Evolutionary conservation across 495 filamentous ascomycete species (phyloP), one percentile per base, ranked within the genome.

Genomic region (Patellaria atrata): DNA sequence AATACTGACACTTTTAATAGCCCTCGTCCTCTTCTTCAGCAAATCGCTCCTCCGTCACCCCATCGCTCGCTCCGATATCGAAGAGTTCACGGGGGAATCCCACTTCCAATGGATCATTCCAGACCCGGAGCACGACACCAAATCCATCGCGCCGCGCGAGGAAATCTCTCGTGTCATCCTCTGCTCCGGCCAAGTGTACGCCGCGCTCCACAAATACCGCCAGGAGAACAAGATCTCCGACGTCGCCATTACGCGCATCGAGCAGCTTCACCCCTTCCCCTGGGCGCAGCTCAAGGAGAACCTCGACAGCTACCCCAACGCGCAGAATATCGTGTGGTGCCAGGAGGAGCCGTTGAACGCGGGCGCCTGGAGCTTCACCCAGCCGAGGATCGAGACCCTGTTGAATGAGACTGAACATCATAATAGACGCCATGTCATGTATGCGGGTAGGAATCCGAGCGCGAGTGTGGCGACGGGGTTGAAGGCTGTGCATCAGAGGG

Each of bases 321-420:
- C 89, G 53, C 78, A 92, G 67, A 81, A 84, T 42, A 87, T 97
- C 40, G 82, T 96, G 38, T 97, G 84, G 83, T 71, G 67, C 39
- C 89, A 97, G 64, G 89, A 97, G 61, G 89, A 97, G 63, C 89
- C 89, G 22, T 71, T 97, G 35, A 97, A 97, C 53, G 89, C 89
- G 11, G 89, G 89, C 53, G 78, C 77, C 24, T 97, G 89, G 89
- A 79, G 72, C 55, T 96, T 82, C 68, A 79, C 75, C 21, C 89
- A 97, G 63, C 89, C 89, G 13, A 76, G 91, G 51, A 79, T 97
- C 43, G 91, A 97, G 71, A 96, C 85, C 15, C 60, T 96, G 51
- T 66, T 97, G 33, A 94, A 94, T 65, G 53, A 82, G 38, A 94
- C 89, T 2, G 54, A 87, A 60, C 65, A 89, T 59, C 91, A 97